Percentiles rank a stretch among this genome's conserved stretches.
Evolutionary conservation across 2,329 filamentous ascomycete species (phyloP).

Genomic region (Polytolypa hystricis): DNA sequence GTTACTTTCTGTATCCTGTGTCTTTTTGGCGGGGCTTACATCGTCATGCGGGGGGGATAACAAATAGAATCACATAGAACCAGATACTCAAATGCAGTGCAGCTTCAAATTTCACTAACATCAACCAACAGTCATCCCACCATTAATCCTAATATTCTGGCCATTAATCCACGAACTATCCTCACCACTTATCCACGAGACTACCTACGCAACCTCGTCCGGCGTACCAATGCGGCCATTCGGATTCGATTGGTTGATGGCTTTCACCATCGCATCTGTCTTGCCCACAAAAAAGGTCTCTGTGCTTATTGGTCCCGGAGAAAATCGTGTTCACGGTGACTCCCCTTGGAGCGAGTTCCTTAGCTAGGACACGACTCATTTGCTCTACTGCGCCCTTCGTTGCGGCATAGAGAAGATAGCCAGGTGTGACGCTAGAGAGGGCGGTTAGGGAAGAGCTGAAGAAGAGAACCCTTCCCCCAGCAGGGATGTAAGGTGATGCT

Average conservation of each 20-base stretch:
- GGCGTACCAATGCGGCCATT: neutral
- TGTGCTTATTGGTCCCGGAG: neutral
- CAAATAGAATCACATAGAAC: too few relatives aligned
- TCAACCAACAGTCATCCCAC: neutral
- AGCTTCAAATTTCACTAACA: too few relatives aligned
- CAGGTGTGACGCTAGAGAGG: slow-evolving; percentile 31
- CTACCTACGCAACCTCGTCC: neutral
- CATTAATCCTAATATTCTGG: neutral
- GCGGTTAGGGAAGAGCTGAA: slow-evolving; percentile 37
- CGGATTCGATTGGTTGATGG: neutral
- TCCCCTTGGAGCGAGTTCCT: neutral
- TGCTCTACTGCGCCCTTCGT: slow-evolving; percentile 13
- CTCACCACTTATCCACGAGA: neutral
- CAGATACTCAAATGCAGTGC: too few relatives aligned
- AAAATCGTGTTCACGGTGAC: neutral
- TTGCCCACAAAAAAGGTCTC: neutral
- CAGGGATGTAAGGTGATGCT: slow-evolving; percentile 41
- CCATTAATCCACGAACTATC: neutral
- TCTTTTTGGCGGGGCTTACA: too few relatives aligned
- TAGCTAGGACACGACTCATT: neutral
- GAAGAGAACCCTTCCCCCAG: slow-evolving; percentile 41
- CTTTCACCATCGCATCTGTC: neutral
- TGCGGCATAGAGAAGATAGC: slow-evolving; percentile 43
- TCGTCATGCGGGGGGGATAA: too few relatives aligned
- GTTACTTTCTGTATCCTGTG: too few relatives aligned